Evolutionary conservation across 2,329 filamentous ascomycete genomes (phyloP).

Genomic region (Zalaria sp.): DNA sequence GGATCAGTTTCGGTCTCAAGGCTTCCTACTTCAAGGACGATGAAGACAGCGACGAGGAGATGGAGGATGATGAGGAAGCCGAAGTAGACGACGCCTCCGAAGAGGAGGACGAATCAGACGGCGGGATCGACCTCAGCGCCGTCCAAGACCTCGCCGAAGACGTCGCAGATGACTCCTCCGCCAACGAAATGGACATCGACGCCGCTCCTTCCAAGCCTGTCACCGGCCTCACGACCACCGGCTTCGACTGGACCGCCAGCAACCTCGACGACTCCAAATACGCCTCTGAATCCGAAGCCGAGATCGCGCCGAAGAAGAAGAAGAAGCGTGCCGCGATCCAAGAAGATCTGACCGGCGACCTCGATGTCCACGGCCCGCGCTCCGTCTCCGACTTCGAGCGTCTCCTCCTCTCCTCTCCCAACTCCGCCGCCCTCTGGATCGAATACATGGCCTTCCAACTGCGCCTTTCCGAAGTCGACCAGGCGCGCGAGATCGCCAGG

Average conservation of each 20-base stretch:
- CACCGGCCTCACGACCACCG: slow-evolving; percentile 49
- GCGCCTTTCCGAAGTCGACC: slow-evolving; percentile 75
- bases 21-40: slow-evolving; percentile 70
- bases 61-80: slow-evolving; percentile 24
- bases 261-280: slow-evolving; percentile 40
- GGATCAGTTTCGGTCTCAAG: slow-evolving; percentile 83
- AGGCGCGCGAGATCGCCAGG: slow-evolving; percentile 79
- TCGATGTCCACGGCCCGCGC: slow-evolving; percentile 78
- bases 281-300: slow-evolving; percentile 38
- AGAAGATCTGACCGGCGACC: slow-evolving; percentile 79
- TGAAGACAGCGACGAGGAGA: slow-evolving; percentile 33
- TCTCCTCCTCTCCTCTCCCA: slow-evolving; percentile 77
- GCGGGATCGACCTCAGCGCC: slow-evolving; percentile 27
- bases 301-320: slow-evolving; percentile 41
- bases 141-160: slow-evolving; percentile 26
- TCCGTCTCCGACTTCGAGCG: slow-evolving; percentile 88
- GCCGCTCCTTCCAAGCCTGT: slow-evolving; percentile 15
- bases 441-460: slow-evolving; percentile 99
- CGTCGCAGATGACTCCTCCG: slow-evolving; percentile 37
- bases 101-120: slow-evolving; percentile 24
- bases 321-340: slow-evolving; percentile 70
- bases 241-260: slow-evolving; percentile 75
- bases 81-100: slow-evolving; percentile 22
- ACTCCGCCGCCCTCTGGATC: slow-evolving; percentile 89
- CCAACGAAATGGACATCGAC: slow-evolving; percentile 27